Conservation (phyloP, 2,329 filamentous ascomycete species). For the Penicillium brevicompactum region DNA sequence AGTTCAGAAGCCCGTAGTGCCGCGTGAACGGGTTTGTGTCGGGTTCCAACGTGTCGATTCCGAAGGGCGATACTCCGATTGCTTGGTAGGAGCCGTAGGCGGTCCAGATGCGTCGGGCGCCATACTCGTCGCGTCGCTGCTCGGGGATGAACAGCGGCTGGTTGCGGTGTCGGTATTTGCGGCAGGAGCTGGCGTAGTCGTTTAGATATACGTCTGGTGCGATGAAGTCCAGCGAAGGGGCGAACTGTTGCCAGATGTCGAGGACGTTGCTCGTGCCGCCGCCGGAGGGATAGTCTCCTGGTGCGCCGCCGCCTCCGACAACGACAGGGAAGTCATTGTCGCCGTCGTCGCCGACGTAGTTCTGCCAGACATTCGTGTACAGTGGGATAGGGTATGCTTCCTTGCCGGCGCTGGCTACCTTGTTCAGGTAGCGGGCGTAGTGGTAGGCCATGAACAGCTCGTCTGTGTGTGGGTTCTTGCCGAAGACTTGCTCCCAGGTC, state of each 20-base stretch:
- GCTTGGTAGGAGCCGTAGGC: constrained; percentile 41
- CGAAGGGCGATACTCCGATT: constrained; percentile 41
- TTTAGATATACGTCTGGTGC: constrained; percentile 53
- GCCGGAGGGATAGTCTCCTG: constrained; percentile 53
- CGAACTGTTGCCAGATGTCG: constrained; percentile 49
- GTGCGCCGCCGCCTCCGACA: constrained; percentile 46
- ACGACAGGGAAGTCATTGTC: constrained; percentile 40
- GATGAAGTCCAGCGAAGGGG: constrained; percentile 50
- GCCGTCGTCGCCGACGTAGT: constrained; percentile 38
- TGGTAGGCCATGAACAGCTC: constrained; percentile 55
- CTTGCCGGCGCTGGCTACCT: constrained; percentile 47
- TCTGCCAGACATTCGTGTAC: constrained; percentile 53
- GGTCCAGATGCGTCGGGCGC: constrained; percentile 42
- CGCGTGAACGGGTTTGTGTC: constrained; percentile 23
- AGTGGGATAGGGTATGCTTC: constrained; percentile 45
- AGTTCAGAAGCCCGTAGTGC: constrained; percentile 44
- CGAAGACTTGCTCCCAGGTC: constrained; percentile 47
- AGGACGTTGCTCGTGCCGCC: constrained; percentile 46
- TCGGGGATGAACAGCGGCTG: constrained; percentile 54
- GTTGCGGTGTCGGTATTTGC: constrained; percentile 44
- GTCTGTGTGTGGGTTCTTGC: constrained; percentile 39
- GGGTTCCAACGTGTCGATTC: constrained; percentile 46
- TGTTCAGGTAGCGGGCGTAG: constrained; percentile 45
- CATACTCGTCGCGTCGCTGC: constrained; percentile 50
- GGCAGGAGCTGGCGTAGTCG: constrained; percentile 45